Evolutionary conservation across 2,329 filamentous ascomycete genomes (phyloP).

Genomic region (Cladosporium sp.): DNA sequence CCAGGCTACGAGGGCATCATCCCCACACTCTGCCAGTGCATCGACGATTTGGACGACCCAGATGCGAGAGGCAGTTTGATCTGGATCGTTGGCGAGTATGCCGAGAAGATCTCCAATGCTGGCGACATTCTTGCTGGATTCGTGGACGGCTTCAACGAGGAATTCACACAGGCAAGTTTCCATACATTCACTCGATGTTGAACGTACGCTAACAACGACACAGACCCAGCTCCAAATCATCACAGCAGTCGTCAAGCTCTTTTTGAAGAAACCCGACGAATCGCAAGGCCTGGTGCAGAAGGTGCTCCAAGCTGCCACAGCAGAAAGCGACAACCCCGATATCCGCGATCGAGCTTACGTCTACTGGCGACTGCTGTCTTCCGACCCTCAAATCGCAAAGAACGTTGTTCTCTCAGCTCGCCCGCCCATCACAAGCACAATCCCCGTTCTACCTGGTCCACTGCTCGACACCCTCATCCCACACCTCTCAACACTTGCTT

Average conservation of each 20-base stretch:
- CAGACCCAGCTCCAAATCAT: conserved; percentile 97
- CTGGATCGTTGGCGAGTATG: conserved; percentile 99
- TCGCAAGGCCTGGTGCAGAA: conserved; percentile 90
- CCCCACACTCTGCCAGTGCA: conserved; percentile 90
- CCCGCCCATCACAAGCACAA: conserved; percentile 89
- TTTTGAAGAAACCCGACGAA: conserved; percentile 91
- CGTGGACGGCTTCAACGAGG: conserved; percentile 90
- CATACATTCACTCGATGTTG: not conserved
- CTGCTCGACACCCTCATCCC: conserved; percentile 85
- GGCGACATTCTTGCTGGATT: conserved; percentile 88
- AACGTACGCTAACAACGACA: not conserved
- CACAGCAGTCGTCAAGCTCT: conserved; percentile 94
- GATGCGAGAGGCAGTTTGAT: conserved; percentile 86
- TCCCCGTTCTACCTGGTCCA: conserved; percentile 77
- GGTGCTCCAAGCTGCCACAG: conserved; percentile 86
- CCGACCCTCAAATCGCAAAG: conserved; percentile 86
- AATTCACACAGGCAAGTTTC: conserved; percentile 77
- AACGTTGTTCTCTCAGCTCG: conserved; percentile 90
- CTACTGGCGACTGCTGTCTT: conserved; percentile 94
- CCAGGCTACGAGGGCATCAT: conserved; percentile 98
- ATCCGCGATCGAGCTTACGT: conserved; percentile 96
- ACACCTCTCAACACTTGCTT: conserved; percentile 90
- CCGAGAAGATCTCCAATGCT: conserved; percentile 98
- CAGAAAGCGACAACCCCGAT: conserved; percentile 95
- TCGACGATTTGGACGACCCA: conserved; percentile 94